Evolutionary conservation across 2,329 filamentous ascomycete species (phyloP).

Genomic region (Venturia nashicola): DNA sequence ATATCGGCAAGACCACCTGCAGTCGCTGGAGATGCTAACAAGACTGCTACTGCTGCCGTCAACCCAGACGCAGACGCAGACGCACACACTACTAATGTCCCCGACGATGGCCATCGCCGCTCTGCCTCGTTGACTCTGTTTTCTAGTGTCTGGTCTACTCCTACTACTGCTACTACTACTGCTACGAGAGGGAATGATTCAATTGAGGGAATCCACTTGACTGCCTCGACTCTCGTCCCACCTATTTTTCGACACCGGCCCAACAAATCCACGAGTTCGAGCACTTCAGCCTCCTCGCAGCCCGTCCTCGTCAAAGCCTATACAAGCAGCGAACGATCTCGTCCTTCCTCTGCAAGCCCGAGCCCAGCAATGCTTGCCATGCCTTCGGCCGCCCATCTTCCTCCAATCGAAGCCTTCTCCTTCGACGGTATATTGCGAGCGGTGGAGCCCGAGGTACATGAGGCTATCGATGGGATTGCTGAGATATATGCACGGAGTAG

Average conservation of each 20-base stretch:
- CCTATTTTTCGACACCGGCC: not conserved
- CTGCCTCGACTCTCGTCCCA: not conserved
- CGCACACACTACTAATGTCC: not conserved
- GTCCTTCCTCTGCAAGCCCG: conserved; percentile 16
- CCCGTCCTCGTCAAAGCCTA: conserved; percentile 33
- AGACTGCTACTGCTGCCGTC: not conserved
- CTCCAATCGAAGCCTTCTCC: conserved; percentile 40
- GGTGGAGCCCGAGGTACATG: conserved; percentile 45
- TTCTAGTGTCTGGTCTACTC: not conserved
- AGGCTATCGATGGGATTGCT: conserved; percentile 48
- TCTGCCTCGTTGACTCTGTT: conserved; percentile 1
- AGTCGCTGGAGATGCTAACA: not conserved
- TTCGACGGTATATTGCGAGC: conserved; percentile 44
- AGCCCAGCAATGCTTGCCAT: conserved; percentile 4
- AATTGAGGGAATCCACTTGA: not conserved
- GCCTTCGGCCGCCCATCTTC: conserved; percentile 16
- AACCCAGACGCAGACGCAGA: not conserved
- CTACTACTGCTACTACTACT: not conserved
- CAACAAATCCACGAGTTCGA: conserved; percentile 25
- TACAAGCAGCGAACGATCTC: conserved; percentile 23
- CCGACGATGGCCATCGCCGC: not conserved
- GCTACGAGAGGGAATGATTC: not conserved
- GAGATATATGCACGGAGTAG: conserved; percentile 50
- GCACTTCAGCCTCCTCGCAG: conserved; percentile 27
- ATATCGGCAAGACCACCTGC: not conserved